Base-by-base conservation (phyloP, 176 grass and related monocot genomes). In the Avena sativa region DNA sequence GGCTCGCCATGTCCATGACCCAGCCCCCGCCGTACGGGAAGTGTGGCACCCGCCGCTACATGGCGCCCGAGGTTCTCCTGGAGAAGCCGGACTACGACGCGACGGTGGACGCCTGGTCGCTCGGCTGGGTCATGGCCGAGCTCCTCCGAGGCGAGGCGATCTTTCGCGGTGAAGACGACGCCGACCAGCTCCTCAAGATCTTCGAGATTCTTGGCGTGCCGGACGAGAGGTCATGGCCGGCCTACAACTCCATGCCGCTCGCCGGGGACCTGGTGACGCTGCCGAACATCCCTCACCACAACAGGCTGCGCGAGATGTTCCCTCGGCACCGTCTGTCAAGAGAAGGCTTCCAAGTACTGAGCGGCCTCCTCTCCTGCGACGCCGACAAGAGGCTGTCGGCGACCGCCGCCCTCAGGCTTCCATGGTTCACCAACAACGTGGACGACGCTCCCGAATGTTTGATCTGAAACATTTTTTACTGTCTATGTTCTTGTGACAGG, bases 361-460 rank as follows among this genome's bases (percentile, higher is more conserved):
- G 74, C 51, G 74, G 74, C 74, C 74, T 77, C 74, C 74, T 77
- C 50, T 36, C 16, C 74, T 77, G 25, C 74, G 26, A 77, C 74
- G 50, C 50, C 16, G 9, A 32, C 50, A 56, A 36, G 74, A 77
- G 74, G 74, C 51, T 77, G 28, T 17, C 50, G 16, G 74, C 74
- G 26, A 53, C 26, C 50, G 50, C 0, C 16, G 74, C 74, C 50
- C 28, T 77, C 50, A 9, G 28, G 74, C 74, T 12, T 77, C 74
- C 74, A 56, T 56, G 74, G 74, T 57, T 77, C 28, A 53, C 26
- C 49, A 12, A 10, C 23, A 53, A 53, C 4, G 25, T 55, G 15
- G 74, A 36, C 51, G 16, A 77, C 74, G 50, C 74, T 20, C 50
- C 74, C 1, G 74, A 56, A 6, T 12, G 6, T 36, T 20, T 77